Evolutionary conservation across 495 filamentous ascomycete species (phyloP), one percentile per base, ranked within the genome.

Genomic region (Glonium stellatum): DNA sequence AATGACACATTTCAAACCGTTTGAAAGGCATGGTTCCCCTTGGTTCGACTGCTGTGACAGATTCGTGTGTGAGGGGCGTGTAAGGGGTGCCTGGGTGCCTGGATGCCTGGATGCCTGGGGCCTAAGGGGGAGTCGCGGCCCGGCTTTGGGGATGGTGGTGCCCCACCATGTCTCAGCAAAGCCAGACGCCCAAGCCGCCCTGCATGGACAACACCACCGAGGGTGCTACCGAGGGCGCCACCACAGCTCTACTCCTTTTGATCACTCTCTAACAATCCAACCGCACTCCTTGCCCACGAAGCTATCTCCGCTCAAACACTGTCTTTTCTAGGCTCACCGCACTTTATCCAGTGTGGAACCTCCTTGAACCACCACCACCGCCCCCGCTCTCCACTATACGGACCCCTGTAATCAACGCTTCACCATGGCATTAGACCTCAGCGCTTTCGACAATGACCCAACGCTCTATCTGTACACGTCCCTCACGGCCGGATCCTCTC

Each of bases 381-480:
- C 13, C 39, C 39, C 39, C 39, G 4, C 39, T 44, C 2, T 44
- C 39, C 10, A 44, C 10, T 6, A 31, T 31, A 44, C 39, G 4
- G 13, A 44, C 39, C 39, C 39, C 12, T 4, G 18, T 31, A 31
- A 31, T 31, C 27, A 31, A 31, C 53, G 34, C 35, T 18, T 11
- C 12, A 52, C 42, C 47, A 67, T 67, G 65, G 51, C 64, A 11
- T 2, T 31, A 31, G 80, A 82, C 58, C 70, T 77, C 54, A 68
- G 70, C n/a, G 77, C 82, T 46, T 88, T 85, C 75, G 85, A 85
- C 58, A 79, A 81, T 54, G 89, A 95, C 75, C 81, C 87, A 9
- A 86, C 87, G 21, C 85, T 97, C 41, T 97, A 92, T 76, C 84
- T 97, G 69, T 95, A 92, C 77, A 95, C 92, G 56, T 96, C 90